Conservation (phyloP, 495 filamentous ascomycete genomes). For the Talaromyces borbonicus region DNA sequence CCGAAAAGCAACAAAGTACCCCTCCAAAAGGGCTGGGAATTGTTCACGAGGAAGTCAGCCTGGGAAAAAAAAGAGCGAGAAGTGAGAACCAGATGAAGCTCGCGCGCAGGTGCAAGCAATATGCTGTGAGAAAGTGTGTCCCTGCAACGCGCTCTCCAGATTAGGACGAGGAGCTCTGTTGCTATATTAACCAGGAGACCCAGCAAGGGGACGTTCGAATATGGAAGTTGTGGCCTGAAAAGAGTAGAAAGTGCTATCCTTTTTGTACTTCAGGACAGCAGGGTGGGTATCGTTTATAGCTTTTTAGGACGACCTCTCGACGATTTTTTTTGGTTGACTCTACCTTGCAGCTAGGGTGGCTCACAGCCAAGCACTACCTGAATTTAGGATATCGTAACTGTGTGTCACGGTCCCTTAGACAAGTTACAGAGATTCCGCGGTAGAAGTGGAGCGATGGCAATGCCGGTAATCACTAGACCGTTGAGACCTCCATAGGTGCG, state of each 20-base stretch:
- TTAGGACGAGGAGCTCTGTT: conserved; percentile 5
- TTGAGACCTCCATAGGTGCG: conserved; percentile 4
- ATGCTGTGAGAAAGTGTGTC: conserved; percentile 2
- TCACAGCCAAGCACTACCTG: conserved; percentile 5
- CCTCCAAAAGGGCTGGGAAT: conserved; percentile 5
- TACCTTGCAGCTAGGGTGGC: conserved; percentile 7
- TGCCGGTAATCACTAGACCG: conserved; percentile 7
- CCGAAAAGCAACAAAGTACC: not conserved
- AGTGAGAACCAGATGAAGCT: not conserved
- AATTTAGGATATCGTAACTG: conserved; percentile 2
- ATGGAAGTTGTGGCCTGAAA: not conserved
- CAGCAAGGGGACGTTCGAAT: conserved; percentile 9
- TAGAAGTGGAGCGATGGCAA: conserved; percentile 5
- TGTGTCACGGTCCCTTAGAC: not conserved
- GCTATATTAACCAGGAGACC: conserved; percentile 7
- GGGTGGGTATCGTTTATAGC: conserved; percentile 11
- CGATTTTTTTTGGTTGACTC: not conserved
- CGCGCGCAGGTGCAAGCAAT: conserved; percentile 3
- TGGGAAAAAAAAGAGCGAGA: conserved; percentile 1
- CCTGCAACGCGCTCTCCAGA: conserved; percentile 8
- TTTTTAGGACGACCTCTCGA: conserved; percentile 3
- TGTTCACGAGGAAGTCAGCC: conserved; percentile 6
- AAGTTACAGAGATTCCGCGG: conserved; percentile 1
- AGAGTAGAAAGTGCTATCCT: conserved; percentile 3
- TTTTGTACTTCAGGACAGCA: not conserved